phyloP scores from a whole-genome alignment of 1,139 yeast species.

The Diutina pseudorugosa region DNA sequence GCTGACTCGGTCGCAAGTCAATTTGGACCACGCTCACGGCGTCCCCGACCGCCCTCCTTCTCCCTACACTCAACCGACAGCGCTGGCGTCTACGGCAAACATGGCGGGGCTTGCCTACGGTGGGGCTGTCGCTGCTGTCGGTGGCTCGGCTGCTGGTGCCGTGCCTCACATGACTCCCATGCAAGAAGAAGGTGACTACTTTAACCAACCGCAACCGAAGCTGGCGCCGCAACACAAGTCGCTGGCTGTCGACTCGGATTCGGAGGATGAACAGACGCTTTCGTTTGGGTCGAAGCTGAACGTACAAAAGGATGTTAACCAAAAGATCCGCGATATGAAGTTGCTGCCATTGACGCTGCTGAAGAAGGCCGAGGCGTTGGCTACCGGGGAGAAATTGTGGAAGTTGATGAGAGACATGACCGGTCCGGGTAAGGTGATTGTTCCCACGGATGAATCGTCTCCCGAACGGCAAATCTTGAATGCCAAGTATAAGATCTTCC shows the following conservation, averaged over 20 bases:
- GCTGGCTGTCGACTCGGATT: background rate
- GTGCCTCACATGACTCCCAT: slow-evolving; percentile 32
- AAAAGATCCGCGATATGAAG: slow-evolving; percentile 23
- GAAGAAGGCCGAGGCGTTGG: slow-evolving; percentile 11
- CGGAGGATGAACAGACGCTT: slow-evolving; percentile 25
- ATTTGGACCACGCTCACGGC: slow-evolving; percentile 12
- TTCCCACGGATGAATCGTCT: slow-evolving; percentile 44
- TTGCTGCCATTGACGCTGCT: slow-evolving; percentile 25
- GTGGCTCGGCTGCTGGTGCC: background rate
- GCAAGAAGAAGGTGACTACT: slow-evolving; percentile 34
- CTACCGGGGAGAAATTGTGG: slow-evolving; percentile 59
- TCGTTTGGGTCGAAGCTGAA: slow-evolving; percentile 48
- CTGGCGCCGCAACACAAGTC: slow-evolving; percentile 2
- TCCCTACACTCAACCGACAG: slow-evolving; percentile 67
- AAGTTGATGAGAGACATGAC: slow-evolving; percentile 74
- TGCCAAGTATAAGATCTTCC: slow-evolving; percentile 72
- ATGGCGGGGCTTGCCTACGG: slow-evolving; percentile 41
- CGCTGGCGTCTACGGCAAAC: slow-evolving; percentile 45
- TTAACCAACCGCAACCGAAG: slow-evolving; percentile 20
- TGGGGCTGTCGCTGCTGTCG: slow-evolving; percentile 10
- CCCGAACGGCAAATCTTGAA: slow-evolving; percentile 61
- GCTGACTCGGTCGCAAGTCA: slow-evolving; percentile 17
- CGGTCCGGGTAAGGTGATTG: slow-evolving; percentile 69
- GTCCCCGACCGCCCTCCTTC: slow-evolving; percentile 29
- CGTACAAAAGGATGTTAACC: slow-evolving; percentile 36